Base-by-base conservation (phyloP, 495 filamentous ascomycete species). In the Xylaria intraflava region DNA sequence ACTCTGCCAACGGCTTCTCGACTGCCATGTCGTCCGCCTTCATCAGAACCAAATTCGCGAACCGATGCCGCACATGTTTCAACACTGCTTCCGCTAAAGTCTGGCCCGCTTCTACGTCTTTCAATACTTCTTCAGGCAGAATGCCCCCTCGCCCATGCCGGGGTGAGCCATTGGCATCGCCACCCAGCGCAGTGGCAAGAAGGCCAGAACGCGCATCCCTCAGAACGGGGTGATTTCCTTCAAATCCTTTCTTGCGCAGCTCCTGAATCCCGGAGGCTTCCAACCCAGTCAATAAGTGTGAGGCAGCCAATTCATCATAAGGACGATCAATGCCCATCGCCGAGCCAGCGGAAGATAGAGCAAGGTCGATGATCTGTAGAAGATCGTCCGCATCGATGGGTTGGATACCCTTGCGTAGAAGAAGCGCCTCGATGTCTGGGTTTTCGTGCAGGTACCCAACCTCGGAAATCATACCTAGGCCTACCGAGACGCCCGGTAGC, bases 361-460 rank as follows among this genome's bases (percentile, higher is more conserved):
- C 39, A 17, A 62, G 53, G 42, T 74, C 69, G 1, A 72, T 17
- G 10, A 70, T 51, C 19, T 65, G 66, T 0, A 72, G 52, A 2
- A 72, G 26, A 41, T 74, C 70, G 20, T 66, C 62, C 43, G 70
- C 72, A 16, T 58, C 55, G 30, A 71, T 35, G 4, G 65, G 41
- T 3, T 66, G 61, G 20, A 70, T 58, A 0, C 67, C 67, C 26
- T 64, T 63, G 0, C 67, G 56, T 3, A 63, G 19, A 4, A 68
- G 39, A 1, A 67, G 30, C 1, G 51, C 47, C 33, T 63, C 57
- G 9, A 70, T 65, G 6, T 65, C 58, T 0, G 66, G 62, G 22
- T 69, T 63, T 24, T 69, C 67, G 30, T 64, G 61, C 1, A 62
- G 46, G 26, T 62, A 65, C 0, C 60, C 62, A 0, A 61, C 61